These are phyloP conservation scores for Coniferiporia sulphurascens DNA, from an alignment of 1,284 basidiomycete genomes.

Conservation along the genomic window DNA sequence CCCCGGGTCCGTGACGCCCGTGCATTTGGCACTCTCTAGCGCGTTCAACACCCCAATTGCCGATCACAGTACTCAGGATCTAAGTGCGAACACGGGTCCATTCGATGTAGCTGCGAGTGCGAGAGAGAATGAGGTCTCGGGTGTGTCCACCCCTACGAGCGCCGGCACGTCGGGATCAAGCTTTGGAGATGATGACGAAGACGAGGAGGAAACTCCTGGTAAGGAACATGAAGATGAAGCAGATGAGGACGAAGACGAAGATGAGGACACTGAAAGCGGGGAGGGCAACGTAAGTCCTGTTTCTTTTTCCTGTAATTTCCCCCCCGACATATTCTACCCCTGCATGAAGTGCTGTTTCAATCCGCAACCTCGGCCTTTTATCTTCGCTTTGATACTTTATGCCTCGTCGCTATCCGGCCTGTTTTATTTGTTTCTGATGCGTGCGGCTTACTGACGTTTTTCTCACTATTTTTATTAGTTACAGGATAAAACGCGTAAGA, in stretches of 20 bases:
- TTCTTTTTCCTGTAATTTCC: constrained; percentile 16
- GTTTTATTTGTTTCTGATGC: not conserved
- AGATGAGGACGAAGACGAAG: constrained; percentile 27
- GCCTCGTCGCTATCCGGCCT: not conserved
- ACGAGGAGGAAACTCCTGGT: constrained; percentile 18
- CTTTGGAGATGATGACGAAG: constrained; percentile 15
- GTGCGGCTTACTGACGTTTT: constrained; percentile 10
- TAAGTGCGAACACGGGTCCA: not conserved
- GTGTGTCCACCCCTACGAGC: not conserved
- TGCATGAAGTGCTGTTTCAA: too few species aligned
- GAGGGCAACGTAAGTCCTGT: constrained; percentile 31
- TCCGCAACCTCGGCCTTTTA: not conserved
- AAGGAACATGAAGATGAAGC: constrained; percentile 22
- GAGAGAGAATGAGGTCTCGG: not conserved
- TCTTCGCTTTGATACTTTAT: not conserved
- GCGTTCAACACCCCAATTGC: too few species aligned
- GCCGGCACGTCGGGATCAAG: constrained; percentile 7
- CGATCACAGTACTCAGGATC: too few species aligned
- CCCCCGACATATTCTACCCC: not conserved
- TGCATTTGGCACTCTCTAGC: not conserved
- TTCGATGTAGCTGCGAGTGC: not conserved
- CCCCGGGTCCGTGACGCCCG: not conserved
- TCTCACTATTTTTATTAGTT: constrained; percentile 31
- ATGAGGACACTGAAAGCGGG: constrained; percentile 32
- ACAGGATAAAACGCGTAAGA: constrained; percentile 33